These are phyloP conservation scores for Hypoxylon crocopeplum DNA, from an alignment of 495 filamentous ascomycete species.

Conservation along the genomic window DNA sequence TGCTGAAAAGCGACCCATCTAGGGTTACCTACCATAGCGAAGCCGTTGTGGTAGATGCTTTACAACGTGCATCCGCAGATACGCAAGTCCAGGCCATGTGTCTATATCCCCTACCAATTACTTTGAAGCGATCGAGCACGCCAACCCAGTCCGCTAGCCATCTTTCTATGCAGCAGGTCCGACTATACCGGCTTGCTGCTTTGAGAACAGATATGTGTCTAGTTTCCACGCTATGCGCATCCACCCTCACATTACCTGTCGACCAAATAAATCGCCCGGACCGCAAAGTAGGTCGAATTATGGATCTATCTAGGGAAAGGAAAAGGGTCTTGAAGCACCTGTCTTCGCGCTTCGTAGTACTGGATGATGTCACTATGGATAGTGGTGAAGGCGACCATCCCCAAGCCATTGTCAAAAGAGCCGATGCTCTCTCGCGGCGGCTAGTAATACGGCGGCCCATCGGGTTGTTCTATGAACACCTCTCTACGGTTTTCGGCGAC, in stretches of 20 bases:
- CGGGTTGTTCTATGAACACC: conserved; percentile 34
- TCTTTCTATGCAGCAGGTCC: conserved; percentile 19
- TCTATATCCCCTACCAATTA: conserved; percentile 25
- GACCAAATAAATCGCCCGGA: conserved; percentile 21
- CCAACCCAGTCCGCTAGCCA: conserved; percentile 14
- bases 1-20: conserved; percentile 30
- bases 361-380: conserved; percentile 14
- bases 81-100: conserved; percentile 19
- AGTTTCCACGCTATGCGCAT: conserved; percentile 26
- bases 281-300: conserved; percentile 1
- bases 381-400: neutral
- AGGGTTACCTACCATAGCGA: conserved; percentile 33
- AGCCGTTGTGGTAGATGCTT: conserved; percentile 9
- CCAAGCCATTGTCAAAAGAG: neutral
- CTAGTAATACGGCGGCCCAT: conserved; percentile 17
- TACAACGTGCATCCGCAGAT: conserved; percentile 4
- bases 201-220: conserved; percentile 34
- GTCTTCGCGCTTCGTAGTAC: conserved; percentile 22
- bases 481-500: conserved; percentile 4
- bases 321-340: conserved; percentile 11
- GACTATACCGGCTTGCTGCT: conserved; percentile 32
- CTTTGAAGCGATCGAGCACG: conserved; percentile 8
- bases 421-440: neutral
- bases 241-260: conserved; percentile 9
- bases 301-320: conserved; percentile 5